Evolutionary conservation across 2,329 filamentous ascomycete genomes (phyloP), one percentile per base, ranked within the genome.

Genomic region (Verticillium nonalfalfae): DNA sequence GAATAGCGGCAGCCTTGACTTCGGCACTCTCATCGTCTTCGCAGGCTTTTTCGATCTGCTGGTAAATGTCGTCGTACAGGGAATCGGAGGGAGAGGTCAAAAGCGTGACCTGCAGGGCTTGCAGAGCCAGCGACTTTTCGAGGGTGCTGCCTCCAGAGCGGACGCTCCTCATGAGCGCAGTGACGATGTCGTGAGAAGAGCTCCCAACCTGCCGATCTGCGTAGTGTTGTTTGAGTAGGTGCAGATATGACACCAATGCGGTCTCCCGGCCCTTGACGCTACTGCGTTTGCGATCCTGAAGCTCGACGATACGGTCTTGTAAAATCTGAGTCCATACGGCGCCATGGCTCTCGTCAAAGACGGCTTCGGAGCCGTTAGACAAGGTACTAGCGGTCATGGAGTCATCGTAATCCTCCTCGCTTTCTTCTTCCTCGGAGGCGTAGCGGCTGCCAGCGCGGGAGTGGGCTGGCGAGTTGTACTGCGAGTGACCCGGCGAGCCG

Each of bases 261-360:
- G 85, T 79, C 68, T 92, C 89, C 59, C 92, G 85, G 26, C 86
- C 85, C 64, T 90, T 85, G 31, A 82, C 84, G 66, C 87, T 92
- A 74, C 88, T 91, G 66, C 89, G 86, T 80, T 96, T 96, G 68
- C 90, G 87, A 64, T 84, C 81, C 60, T 89, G 80, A 34, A 96
- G 84, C 66, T 90, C 86, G 57, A 88, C 81, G 64, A 96, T 86
- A 62, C 88, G 84, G 64, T 87, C 83, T 34, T 81, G 78, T 38
- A 93, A 76, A 61, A 85, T 82, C 15, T 84, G 76, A 56, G 86
- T 82, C 83, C 90, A 90, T 33, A 81, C 81, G 57, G 80, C 73
- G 18, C 79, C 73, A n/a, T 80, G 73, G 33, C 81, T 78, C 9
- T 83, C 81, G 36, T 88, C 78, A 39, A 86, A 88, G 62, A 83